Conservation (phyloP, 805 yeast species). For the Wickerhamiella sorbophila region DNA sequence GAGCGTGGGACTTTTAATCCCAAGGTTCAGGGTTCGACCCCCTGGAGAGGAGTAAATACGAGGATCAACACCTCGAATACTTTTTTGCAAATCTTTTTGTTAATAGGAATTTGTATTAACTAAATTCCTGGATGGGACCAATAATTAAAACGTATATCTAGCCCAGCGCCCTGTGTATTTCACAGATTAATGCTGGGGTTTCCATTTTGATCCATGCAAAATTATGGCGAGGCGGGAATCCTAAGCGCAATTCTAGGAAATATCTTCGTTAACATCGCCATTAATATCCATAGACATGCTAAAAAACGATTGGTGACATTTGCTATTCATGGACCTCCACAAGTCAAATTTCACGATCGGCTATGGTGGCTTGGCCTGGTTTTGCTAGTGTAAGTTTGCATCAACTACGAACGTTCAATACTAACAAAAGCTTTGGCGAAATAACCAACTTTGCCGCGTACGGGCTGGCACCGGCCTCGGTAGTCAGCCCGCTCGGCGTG, state of each 20-base stretch:
- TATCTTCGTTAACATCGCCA: conserved; percentile 27
- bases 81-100: not conserved
- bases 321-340: conserved; percentile 14
- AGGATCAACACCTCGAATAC: not conserved
- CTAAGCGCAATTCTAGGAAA: conserved; percentile 28
- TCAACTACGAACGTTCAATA: not conserved
- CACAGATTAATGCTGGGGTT: not conserved
- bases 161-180: not conserved
- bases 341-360: conserved; percentile 12
- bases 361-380: conserved; percentile 32
- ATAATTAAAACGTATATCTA: not conserved
- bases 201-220: conserved; percentile 1
- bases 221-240: conserved; percentile 20
- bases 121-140: no score
- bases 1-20: conserved; percentile 23
- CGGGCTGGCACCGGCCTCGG: conserved; percentile 35
- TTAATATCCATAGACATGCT: conserved; percentile 30
- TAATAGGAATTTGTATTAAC: conserved; percentile 3
- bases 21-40: conserved; percentile 22
- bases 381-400: conserved; percentile 24
- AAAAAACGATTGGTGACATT: conserved; percentile 21
- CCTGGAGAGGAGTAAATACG: conserved; percentile 17
- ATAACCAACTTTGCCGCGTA: conserved; percentile 35
- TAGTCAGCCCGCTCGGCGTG: conserved; percentile 38
- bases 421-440: conserved; percentile 26